Conservation (phyloP, 331 rosid genomes). For the Arachis monticola region DNA sequence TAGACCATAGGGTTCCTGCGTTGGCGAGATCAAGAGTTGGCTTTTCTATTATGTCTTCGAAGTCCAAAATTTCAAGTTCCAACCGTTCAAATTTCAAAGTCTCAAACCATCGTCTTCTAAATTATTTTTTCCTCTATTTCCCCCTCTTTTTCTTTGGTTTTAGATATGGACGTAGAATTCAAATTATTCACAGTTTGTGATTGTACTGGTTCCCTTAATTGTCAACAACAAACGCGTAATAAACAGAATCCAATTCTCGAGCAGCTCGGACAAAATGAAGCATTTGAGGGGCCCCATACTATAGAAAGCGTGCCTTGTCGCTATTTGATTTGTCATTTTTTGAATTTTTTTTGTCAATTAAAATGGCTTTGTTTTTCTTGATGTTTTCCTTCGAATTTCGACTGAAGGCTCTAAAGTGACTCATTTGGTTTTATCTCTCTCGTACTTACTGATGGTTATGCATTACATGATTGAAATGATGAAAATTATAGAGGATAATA, state of each 20-base stretch:
- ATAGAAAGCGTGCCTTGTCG: conserved; percentile 10
- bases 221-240: conserved; percentile 45
- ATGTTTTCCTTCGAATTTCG: neutral
- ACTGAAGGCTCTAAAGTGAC: neutral
- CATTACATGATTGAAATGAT: neutral
- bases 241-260: conserved; percentile 39
- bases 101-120: neutral
- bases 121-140: no score
- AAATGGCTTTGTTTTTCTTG: conserved; percentile 6
- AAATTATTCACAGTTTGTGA: conserved; percentile 16
- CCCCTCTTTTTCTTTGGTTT: neutral
- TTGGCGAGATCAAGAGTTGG: neutral
- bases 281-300: conserved; percentile 27
- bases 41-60: neutral
- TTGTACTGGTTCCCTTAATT: conserved; percentile 33
- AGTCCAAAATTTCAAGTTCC: conserved; percentile 41
- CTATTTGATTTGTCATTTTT: conserved; percentile 19
- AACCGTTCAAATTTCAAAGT: conserved; percentile 34
- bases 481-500: neutral
- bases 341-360: conserved; percentile 11
- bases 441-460: neutral
- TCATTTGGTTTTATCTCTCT: neutral
- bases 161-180: conserved; percentile 15
- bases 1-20: neutral
- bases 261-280: conserved; percentile 12